These are phyloP conservation scores for Aciculoconidium aculeatum DNA, from an alignment of 805 yeast species.

Conservation along the genomic window DNA sequence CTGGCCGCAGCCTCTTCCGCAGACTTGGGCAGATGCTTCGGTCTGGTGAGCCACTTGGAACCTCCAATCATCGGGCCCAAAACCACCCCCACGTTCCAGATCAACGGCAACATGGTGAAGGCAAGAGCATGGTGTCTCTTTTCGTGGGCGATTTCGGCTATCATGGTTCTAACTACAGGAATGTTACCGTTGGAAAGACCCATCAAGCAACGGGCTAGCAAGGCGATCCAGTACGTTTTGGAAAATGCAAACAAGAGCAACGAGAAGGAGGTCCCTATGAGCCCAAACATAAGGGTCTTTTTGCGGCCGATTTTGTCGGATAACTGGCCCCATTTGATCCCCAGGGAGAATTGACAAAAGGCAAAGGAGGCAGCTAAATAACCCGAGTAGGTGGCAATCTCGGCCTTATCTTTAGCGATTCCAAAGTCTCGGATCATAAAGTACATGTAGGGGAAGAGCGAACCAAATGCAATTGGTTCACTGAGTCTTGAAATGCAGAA, in stretches of 20 bases:
- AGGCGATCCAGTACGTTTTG: slow-evolving; percentile 22
- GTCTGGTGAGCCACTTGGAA: slow-evolving; percentile 22
- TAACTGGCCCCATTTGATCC: slow-evolving; percentile 25
- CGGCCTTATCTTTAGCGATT: slow-evolving; percentile 14
- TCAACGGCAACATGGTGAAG: slow-evolving; percentile 24
- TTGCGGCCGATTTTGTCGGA: slow-evolving; percentile 26
- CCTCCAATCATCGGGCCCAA: slow-evolving; percentile 31
- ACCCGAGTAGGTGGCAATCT: slow-evolving; percentile 16
- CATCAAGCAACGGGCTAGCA: slow-evolving; percentile 21
- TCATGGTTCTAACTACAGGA: slow-evolving; percentile 26
- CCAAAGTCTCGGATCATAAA: slow-evolving; percentile 19
- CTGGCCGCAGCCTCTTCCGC: neutral
- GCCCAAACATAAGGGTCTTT: slow-evolving; percentile 20
- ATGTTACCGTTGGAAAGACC: slow-evolving; percentile 27
- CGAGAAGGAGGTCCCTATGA: slow-evolving; percentile 21
- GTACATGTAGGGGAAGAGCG: slow-evolving; percentile 11
- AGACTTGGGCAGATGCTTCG: slow-evolving; percentile 10
- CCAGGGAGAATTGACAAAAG: slow-evolving; percentile 18
- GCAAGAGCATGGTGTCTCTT: slow-evolving; percentile 26
- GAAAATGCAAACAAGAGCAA: slow-evolving; percentile 25
- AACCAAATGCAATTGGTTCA: slow-evolving; percentile 11
- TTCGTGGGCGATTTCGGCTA: slow-evolving; percentile 28
- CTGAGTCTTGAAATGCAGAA: slow-evolving; percentile 13
- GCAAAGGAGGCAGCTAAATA: slow-evolving; percentile 19
- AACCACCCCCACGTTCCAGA: slow-evolving; percentile 27